Base-by-base conservation (phyloP, 306 rosid genomes). In the Vigna radiata region DNA sequence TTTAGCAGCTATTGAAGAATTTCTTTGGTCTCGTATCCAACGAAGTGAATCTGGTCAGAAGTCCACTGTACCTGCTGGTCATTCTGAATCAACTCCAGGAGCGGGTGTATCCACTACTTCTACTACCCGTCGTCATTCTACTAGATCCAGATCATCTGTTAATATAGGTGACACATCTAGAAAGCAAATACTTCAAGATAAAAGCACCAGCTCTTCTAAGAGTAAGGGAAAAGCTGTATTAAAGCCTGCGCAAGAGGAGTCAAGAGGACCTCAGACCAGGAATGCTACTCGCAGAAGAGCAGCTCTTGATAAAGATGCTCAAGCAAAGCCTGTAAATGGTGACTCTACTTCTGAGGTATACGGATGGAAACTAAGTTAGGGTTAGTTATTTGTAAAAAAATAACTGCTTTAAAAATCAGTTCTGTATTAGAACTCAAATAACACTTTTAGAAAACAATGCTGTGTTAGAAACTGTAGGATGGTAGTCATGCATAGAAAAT, bases 261-360 rank as follows among this genome's bases (percentile, higher is more conserved):
- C 85, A 69, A 87, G 90, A 83, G 96, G 97, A 27, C 91, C 96
- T 53, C 99, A 96, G 85, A 96, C 99, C 18, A 96, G 99, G 83
- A 96, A 90, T 81, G 90, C 96, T 58, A 78, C 94, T 46, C 97
- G 98, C 73, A 86, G 96, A 81, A 89, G 90, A 76, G 97, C 93
- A 79, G 92, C 90, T 69, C 77, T 90, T 52, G 92, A 91, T 87
- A 92, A 96, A 86, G 99, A 96, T 76, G 84, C 91, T 65, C 94
- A 84, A 70, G 72, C 83, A 86, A 92, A 96, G 76, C 89, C 92
- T 72, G 86, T 77, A 52, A 85, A 83, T 65, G 98, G 93, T 79
- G 98, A 96, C 84, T 91, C 98, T 70, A 92, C 98, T 39, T 96
- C 99, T 68, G 99, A 96, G 99, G 99, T 96, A 83, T 80, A 85